These are phyloP conservation scores for Hyparrhenia diplandra DNA, from an alignment of 176 grass and related monocot species.

Conservation along the genomic window DNA sequence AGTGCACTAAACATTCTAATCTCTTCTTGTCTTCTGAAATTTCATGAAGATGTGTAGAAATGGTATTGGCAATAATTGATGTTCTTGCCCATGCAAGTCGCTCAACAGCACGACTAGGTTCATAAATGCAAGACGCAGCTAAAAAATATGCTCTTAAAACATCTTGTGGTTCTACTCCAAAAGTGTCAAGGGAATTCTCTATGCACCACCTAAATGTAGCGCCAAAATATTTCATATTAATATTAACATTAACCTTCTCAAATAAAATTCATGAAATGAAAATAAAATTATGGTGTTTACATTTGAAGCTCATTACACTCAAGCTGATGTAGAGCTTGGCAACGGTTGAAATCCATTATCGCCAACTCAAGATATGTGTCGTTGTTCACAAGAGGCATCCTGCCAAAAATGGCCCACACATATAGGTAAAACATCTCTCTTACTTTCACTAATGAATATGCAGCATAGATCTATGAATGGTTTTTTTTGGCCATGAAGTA, in stretches of 20 bases:
- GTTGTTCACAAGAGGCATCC: constrained; percentile 90
- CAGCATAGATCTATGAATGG: neutral
- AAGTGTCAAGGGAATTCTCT: constrained; percentile 34
- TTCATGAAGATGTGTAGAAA: constrained; percentile 24
- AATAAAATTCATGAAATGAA: neutral
- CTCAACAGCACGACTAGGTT: constrained; percentile 50
- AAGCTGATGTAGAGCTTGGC: constrained; percentile 63
- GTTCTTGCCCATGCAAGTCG: constrained; percentile 61
- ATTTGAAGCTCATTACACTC: constrained; percentile 63
- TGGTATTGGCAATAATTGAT: constrained; percentile 34
- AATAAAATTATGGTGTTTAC: constrained; percentile 24
- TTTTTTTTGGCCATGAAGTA: neutral
- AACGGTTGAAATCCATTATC: constrained; percentile 76
- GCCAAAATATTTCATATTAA: neutral
- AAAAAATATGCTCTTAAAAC: constrained; percentile 60
- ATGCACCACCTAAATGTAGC: constrained; percentile 53
- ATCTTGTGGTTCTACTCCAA: constrained; percentile 33
- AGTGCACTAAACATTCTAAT: constrained; percentile 21
- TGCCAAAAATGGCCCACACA: neutral
- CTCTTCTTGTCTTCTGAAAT: neutral
- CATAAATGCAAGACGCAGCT: constrained; percentile 54
- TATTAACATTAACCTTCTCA: neutral
- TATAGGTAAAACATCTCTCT: neutral
- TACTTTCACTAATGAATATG: neutral
- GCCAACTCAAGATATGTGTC: constrained; percentile 64